Evolutionary conservation across 2,329 filamentous ascomycete species (phyloP).

Genomic region (Hymenoscyphus salicellus): DNA sequence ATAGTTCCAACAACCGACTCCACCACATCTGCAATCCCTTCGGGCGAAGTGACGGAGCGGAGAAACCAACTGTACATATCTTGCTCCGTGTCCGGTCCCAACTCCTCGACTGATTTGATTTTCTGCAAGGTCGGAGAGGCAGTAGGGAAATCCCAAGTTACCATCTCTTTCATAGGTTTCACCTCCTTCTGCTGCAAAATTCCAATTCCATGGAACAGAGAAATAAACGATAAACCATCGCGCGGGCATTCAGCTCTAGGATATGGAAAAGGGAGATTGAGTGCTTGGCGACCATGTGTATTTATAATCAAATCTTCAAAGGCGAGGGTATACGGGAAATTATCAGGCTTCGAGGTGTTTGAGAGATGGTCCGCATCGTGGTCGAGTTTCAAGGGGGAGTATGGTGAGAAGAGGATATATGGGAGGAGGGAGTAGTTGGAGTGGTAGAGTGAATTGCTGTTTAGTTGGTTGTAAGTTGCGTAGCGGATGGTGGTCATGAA

Average conservation of each 20-base stretch:
- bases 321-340: conserved; percentile 31
- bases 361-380: not conserved
- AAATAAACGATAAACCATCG: conserved; percentile 18
- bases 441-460: conserved; percentile 11
- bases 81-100: conserved; percentile 27
- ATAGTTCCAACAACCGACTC: conserved; percentile 6
- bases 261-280: not conserved
- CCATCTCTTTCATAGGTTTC: not conserved
- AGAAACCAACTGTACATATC: conserved; percentile 34
- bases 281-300: conserved; percentile 12
- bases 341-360: not conserved
- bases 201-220: conserved; percentile 10
- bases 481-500: conserved; percentile 19
- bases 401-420: conserved; percentile 35
- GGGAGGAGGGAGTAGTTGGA: conserved; percentile 33
- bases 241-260: not conserved
- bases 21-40: not conserved
- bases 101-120: not conserved
- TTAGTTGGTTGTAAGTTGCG: conserved; percentile 24
- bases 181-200: conserved; percentile 17
- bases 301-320: conserved; percentile 35
- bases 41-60: conserved; percentile 9
- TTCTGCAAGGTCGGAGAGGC: not conserved
- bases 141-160: not conserved
- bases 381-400: conserved; percentile 33